Percentiles rank a stretch among this genome's conserved stretches.
Evolutionary conservation across 2,329 filamentous ascomycete species (phyloP).

Genomic region (Claviceps arundinis): DNA sequence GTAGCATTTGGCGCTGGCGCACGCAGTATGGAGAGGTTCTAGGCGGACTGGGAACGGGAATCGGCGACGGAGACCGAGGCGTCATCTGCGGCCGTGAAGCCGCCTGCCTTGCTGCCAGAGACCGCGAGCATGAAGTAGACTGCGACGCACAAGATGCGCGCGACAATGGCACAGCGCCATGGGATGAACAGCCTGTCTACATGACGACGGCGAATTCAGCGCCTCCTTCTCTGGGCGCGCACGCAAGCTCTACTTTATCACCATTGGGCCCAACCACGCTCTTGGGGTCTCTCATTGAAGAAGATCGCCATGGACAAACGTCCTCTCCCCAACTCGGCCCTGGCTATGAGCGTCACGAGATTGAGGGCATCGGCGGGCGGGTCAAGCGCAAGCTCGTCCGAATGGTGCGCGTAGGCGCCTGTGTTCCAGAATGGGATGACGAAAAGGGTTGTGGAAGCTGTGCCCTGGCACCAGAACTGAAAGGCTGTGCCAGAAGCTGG

Average conservation of each 20-base stretch:
- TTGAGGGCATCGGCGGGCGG: conserved; percentile 78
- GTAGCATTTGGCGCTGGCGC: conserved; percentile 76
- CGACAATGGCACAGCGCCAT: conserved; percentile 20
- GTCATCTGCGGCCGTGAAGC: conserved; percentile 73
- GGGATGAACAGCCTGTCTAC: conserved; percentile 10
- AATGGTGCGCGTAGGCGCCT: conserved; percentile 67
- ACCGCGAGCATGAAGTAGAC: conserved; percentile 73
- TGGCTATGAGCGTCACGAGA: conserved; percentile 76
- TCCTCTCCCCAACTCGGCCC: conserved; percentile 43
- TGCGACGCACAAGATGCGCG: conserved; percentile 67
- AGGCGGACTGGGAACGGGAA: conserved; percentile 69
- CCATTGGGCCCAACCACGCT: conserved; percentile 10
- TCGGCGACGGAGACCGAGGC: conserved; percentile 77
- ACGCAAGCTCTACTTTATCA: conserved; percentile 7
- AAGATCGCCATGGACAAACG: conserved; percentile 25
- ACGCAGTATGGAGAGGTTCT: conserved; percentile 72
- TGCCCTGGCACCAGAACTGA: conserved; percentile 57
- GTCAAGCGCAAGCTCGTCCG: conserved; percentile 82
- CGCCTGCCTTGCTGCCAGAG: conserved; percentile 62
- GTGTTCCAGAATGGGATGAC: conserved; percentile 75
- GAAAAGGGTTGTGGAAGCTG: conserved; percentile 48
- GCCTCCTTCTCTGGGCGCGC: conserved; percentile 5
- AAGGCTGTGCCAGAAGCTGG: conserved; percentile 62
- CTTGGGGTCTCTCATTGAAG: conserved; percentile 16
- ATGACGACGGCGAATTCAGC: conserved; percentile 11